These are phyloP conservation scores for Hanseniaspora thailandica DNA, from an alignment of 805 yeast species.

Conservation along the genomic window DNA sequence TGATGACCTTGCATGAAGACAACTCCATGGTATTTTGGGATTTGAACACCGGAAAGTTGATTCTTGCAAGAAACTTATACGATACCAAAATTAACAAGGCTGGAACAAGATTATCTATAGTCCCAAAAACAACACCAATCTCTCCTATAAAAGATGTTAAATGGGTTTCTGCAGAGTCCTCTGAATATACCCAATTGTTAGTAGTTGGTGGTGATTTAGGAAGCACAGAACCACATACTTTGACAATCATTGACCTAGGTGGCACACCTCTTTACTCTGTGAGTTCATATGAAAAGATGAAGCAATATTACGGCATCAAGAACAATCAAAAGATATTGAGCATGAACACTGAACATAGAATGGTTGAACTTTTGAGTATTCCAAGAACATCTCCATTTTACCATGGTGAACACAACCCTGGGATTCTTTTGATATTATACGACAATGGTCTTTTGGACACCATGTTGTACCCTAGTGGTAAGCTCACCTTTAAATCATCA, in stretches of 20 bases:
- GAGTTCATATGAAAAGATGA: conserved; percentile 76
- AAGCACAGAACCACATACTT: conserved; percentile 34
- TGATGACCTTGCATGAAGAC: conserved; percentile 67
- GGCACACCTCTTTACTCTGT: conserved; percentile 64
- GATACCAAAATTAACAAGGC: conserved; percentile 51
- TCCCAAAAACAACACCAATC: conserved; percentile 14
- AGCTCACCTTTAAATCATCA: conserved; percentile 39
- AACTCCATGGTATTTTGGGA: conserved; percentile 91
- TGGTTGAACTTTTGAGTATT: conserved; percentile 42
- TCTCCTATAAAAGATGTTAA: conserved; percentile 41
- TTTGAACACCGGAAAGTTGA: conserved; percentile 56
- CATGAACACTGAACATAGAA: conserved; percentile 35
- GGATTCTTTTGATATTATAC: conserved; percentile 44
- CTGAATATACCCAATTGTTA: conserved; percentile 65
- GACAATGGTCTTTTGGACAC: conserved; percentile 57
- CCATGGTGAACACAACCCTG: conserved; percentile 69
- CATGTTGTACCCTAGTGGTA: conserved; percentile 46
- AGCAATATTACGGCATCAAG: conserved; percentile 56
- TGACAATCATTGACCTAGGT: conserved; percentile 63
- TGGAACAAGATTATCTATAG: conserved; percentile 18
- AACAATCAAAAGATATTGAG: conserved; percentile 47
- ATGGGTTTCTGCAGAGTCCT: conserved; percentile 74
- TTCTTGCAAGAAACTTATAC: conserved; percentile 61
- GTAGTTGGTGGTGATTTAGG: conserved; percentile 52
- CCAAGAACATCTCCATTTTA: conserved; percentile 62